Base-by-base conservation (phyloP, 169 alveolate genomes). In the Blepharisma undulans region DNA sequence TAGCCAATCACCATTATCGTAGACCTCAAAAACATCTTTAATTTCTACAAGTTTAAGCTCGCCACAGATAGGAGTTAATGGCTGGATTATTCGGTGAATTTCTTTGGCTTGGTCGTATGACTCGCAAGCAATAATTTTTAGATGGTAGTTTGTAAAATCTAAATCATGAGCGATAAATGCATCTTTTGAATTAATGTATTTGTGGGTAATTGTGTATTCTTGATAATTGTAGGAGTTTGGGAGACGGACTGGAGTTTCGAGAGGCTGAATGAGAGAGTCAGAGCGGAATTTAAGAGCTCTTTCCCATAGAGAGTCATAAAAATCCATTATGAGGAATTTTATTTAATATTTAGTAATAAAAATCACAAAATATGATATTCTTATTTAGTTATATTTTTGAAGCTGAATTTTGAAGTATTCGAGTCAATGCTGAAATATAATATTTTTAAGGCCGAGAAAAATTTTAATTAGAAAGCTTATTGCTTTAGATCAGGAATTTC, bases 161-260 rank as follows among this genome's bases (percentile, higher is more conserved):
- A 32, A 32, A 59, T 82, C 34, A 4, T 22, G 71, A 30, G 76
- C 89, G 7, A 82, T 21, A 59, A 82, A 82, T 48, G 89, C 89
- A 60, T 59, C 60, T 82, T 34, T 34, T 33, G 76, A 82, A 59
- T 30, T 22, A 25, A 32, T 59, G 34, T 32, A 82, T 21, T 30
- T n/a, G 48, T 82, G 89, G 10, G 89, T 82, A 19, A 82, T 19
- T 82, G 71, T 33, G 34, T 82, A 82, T 4, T 48, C 89, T 48
- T 34, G 22, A 8, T 33, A 59, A 21, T 72, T 82, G 34, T 32
- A 82, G 18, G 89, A 60, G 48, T 82, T 82, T 30, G 77, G 78
- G 77, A 82, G 33, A 19, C 34, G 29, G 6, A 82, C 27, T 48
- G 72, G 61, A 18, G 33, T 34, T 2, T 60, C 77, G 10, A 74